Percentiles rank a stretch among this genome's conserved stretches.
Evolutionary conservation across 208 protist genomes (phyloP).

Genomic region (Histomonas meleagridis): DNA sequence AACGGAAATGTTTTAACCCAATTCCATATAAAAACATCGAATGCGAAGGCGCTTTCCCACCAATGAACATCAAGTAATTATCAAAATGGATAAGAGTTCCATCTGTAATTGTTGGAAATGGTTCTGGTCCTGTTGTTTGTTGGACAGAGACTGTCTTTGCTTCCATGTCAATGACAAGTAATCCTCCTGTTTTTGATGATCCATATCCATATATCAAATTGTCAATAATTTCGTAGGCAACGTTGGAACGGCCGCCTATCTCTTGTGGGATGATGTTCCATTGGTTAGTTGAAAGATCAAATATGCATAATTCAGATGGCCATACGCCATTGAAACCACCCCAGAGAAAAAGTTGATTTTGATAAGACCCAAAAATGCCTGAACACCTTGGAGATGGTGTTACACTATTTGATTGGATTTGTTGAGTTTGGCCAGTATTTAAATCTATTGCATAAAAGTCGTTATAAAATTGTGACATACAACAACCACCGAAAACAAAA

Average conservation of each 20-base stretch:
- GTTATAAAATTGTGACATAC: not conserved
- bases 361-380: not conserved
- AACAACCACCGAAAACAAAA: not conserved
- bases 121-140: not conserved
- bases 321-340: not conserved
- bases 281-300: not conserved
- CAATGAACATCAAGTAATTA: conserved; percentile 5
- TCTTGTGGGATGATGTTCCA: not conserved
- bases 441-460: not conserved
- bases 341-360: not conserved
- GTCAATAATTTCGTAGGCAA: not conserved
- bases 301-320: not conserved
- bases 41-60: not conserved
- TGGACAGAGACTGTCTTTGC: no score
- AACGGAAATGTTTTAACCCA: not conserved
- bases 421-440: not conserved
- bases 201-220: not conserved
- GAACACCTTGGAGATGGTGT: not conserved
- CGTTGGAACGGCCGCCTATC: not conserved
- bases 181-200: not conserved
- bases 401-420: not conserved
- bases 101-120: not conserved
- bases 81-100: not conserved
- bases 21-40: not conserved
- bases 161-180: not conserved